Base-by-base conservation (phyloP, 1,284 basidiomycete species). In the Puccinia sorghi region DNA sequence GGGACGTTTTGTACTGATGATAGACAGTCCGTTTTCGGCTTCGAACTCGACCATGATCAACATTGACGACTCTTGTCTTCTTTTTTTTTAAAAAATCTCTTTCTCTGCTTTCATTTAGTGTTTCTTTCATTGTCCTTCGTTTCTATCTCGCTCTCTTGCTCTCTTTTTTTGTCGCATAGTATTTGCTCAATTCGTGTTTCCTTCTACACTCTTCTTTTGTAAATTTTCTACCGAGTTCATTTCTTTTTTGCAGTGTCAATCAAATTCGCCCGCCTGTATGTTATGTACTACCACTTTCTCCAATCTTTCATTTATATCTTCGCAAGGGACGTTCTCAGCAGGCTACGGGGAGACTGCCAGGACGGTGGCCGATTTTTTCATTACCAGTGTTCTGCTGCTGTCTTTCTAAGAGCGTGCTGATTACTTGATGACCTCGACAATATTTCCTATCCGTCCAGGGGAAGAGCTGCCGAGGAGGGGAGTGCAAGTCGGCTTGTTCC, bases 21-120 rank as follows among this genome's bases (percentile, higher is more conserved):
- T 27, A 64, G 59, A 50, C 61, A 64, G 11, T 61, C 57, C 6
- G 73, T 66, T 9, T 75, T 75, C 27, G 61, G 15, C n/a, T 75
- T 66, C 15, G 73, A 66, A 20, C 41, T 75, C 17, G 73, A 75
- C 25, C 17, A 75, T 43, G 37, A 75, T 50, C 59, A 72, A 4
- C 57, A 37, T 56, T 52, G 27, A 48, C n/a, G 6, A 25, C 15
- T 43, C 39, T 32, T 22, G 32, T 27, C 9, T 46, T 39, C 8
- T 43, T 48, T 13, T 41, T 22, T 8, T 22, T 46, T 66, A n/a
- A n/a, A n/a, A n/a, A n/a, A 2, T 66, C 22, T 22, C 12, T 48
- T 63, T 63, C n/a, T 15, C 3, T 27, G 59, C 25, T 61, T 20
- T 61, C 57, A 9, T 13, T 61, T 11, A 27, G 32, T 63, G n/a